Conservation (phyloP, 2,329 filamentous ascomycete species). For the Xylariaceae sp. region DNA sequence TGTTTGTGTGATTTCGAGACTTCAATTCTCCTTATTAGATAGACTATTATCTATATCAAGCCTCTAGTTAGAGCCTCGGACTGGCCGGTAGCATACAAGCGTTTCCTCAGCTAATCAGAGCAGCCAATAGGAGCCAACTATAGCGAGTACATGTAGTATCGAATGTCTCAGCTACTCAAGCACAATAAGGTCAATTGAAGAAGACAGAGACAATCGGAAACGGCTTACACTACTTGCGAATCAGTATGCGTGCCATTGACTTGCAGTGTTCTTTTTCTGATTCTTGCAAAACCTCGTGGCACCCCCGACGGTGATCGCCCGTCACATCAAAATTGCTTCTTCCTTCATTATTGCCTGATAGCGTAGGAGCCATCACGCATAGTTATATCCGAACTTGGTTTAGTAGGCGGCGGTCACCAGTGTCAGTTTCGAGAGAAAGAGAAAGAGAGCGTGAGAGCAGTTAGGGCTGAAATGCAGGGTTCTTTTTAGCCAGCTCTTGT, state of each 20-base stretch:
- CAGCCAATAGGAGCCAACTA: not conserved
- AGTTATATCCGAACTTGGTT: not conserved
- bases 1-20: slow-evolving; percentile 6
- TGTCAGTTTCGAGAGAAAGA: too few relatives aligned
- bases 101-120: not conserved
- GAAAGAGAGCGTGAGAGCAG: slow-evolving; percentile 10
- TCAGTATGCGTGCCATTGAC: not conserved
- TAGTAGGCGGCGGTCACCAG: not conserved
- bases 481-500: slow-evolving; percentile 19
- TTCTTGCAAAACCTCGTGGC: slow-evolving; percentile 14
- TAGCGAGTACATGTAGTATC: not conserved
- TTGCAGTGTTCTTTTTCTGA: slow-evolving; percentile 2
- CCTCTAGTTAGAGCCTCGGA: not conserved
- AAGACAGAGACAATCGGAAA: not conserved
- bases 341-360: slow-evolving; percentile 21
- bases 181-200: not conserved
- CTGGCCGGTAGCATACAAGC: not conserved
- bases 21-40: slow-evolving; percentile 3
- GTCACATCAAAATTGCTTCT: slow-evolving; percentile 6
- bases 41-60: not conserved
- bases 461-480: slow-evolving; percentile 33
- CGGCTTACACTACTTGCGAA: not conserved
- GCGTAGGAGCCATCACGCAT: slow-evolving; percentile 6
- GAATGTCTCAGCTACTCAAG: not conserved
- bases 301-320: slow-evolving; percentile 16